Evolutionary conservation across 2,329 filamentous ascomycete genomes (phyloP).

Genomic region (Colletotrichum nymphaeae): DNA sequence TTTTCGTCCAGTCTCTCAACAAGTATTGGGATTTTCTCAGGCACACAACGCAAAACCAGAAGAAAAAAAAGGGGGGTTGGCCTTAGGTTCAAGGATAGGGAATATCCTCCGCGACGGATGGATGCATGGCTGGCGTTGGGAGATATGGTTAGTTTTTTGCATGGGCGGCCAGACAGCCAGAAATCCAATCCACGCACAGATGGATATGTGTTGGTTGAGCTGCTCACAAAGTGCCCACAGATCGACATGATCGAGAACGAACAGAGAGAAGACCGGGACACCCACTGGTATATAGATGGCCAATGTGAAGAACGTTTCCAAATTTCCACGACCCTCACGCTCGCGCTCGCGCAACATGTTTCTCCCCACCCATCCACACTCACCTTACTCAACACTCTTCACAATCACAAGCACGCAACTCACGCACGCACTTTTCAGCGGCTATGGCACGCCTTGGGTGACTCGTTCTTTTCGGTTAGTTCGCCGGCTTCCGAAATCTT

Average conservation of each 20-base stretch:
- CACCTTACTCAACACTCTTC: neutral
- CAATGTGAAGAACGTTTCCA: slow-evolving; percentile 29
- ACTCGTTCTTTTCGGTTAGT: slow-evolving; percentile 1
- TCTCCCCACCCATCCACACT: neutral
- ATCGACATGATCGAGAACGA: slow-evolving; percentile 13
- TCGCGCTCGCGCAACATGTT: neutral
- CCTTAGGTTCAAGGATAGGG: slow-evolving; percentile 18
- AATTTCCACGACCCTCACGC: neutral
- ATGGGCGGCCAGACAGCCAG: slow-evolving; percentile 19
- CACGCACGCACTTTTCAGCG: neutral
- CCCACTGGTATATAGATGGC: slow-evolving; percentile 34
- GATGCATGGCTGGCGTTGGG: slow-evolving; percentile 36
- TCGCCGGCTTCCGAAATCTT: slow-evolving; percentile 23
- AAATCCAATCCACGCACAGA: slow-evolving; percentile 11
- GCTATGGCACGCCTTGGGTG: neutral
- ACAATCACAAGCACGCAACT: neutral
- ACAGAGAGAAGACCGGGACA: slow-evolving; percentile 11
- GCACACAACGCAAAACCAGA: neutral
- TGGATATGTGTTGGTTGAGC: slow-evolving; percentile 11
- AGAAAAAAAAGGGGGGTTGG: slow-evolving; percentile 5
- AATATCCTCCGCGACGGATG: slow-evolving; percentile 25
- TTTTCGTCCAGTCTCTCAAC: slow-evolving; percentile 9
- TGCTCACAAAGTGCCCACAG: slow-evolving; percentile 20
- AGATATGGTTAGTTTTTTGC: slow-evolving; percentile 32
- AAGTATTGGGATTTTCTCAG: neutral